phyloP scores from a whole-genome alignment of 108 stramenopile genomes.

The Craspedostauros australis region DNA sequence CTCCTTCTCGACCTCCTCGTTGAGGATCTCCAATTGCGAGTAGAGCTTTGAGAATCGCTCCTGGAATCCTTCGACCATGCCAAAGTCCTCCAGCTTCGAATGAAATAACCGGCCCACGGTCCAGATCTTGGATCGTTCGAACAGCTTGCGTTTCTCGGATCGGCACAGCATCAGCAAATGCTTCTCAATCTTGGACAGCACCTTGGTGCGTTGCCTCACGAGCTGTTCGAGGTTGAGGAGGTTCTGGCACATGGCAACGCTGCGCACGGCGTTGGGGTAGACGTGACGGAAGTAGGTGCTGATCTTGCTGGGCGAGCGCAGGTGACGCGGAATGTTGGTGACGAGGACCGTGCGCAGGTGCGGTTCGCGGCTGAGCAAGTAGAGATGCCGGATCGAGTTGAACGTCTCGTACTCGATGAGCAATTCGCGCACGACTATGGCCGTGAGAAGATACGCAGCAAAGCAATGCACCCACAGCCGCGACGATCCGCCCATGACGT shows the following conservation, averaged over 20 bases:
- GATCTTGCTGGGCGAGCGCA: constrained; percentile 68
- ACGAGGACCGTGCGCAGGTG: constrained; percentile 85
- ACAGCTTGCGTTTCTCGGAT: constrained; percentile 65
- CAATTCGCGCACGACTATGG: constrained; percentile 74
- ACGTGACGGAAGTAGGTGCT: constrained; percentile 79
- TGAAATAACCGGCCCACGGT: too few species aligned
- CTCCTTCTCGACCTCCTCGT: constrained; percentile 64
- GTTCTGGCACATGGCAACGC: constrained; percentile 85
- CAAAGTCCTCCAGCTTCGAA: constrained; percentile 52
- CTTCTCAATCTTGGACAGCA: constrained; percentile 71
- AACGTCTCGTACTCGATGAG: constrained; percentile 82
- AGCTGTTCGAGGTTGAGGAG: constrained; percentile 56
- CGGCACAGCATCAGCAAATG: constrained; percentile 69
- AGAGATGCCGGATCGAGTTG: constrained; percentile 80
- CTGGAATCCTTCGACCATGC: constrained; percentile 60
- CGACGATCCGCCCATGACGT: constrained; percentile 57
- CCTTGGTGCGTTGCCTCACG: constrained; percentile 47
- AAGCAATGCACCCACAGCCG: constrained; percentile 88
- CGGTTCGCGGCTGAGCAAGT: constrained; percentile 74
- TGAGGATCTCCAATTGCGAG: constrained; percentile 61
- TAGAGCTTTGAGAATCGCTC: constrained; percentile 68
- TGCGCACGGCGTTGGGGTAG: constrained; percentile 80
- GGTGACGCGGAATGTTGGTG: constrained; percentile 82
- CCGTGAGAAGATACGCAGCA: constrained; percentile 79
- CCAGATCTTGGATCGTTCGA: constrained; percentile 13